Evolutionary conservation across 192 early-diverging fungal genomes (phyloP), one percentile per base, ranked within the genome.

Genomic region (Kickxella alabastrina): DNA sequence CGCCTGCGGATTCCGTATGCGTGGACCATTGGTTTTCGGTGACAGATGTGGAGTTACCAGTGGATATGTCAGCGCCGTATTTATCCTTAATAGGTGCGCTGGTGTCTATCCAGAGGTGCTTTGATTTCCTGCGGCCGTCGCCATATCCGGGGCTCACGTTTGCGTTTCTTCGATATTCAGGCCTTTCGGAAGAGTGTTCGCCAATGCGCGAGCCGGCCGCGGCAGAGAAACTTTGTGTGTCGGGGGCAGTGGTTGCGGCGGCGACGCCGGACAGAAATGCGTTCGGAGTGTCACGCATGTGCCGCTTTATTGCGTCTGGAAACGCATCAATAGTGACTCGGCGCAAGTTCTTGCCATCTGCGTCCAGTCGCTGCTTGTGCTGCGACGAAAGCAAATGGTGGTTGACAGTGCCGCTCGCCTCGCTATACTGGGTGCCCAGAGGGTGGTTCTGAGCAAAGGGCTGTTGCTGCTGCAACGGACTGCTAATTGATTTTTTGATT

Each of bases 301-400:
- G 73, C 24, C 52, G 35, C 28, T 65, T 68, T 17, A 76, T 68
- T 10, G 61, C 66, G 1, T 65, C 73, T 7, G 73, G 73, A n/a
- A 76, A 76, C 7, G 73, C 66, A 23, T 76, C 73, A 15, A 76
- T 62, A 2, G 73, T 76, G 17, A 76, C 66, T 4, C 73, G 43
- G 15, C 73, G 65, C 21, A 57, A 57, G 46, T 46, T 54, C 14
- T 57, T 68, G 12, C 24, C 32, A 7, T 65, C 53, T 1, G 31
- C 24, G 9, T 34, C 36, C n/a, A 52, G 21, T 10, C 36, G 22
- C 13, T 28, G 14, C 6, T 28, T 25, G 15, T 46, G 41, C 19
- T 49, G 39, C 17, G 62, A 40, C 48, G 49, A 51, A 22, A 49
- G 19, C 19, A 37, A 18, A 3, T 49, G 52, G 31, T 45, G 53